Base-by-base conservation (phyloP, 2,329 filamentous ascomycete genomes). In the Cadophora sp. region DNA sequence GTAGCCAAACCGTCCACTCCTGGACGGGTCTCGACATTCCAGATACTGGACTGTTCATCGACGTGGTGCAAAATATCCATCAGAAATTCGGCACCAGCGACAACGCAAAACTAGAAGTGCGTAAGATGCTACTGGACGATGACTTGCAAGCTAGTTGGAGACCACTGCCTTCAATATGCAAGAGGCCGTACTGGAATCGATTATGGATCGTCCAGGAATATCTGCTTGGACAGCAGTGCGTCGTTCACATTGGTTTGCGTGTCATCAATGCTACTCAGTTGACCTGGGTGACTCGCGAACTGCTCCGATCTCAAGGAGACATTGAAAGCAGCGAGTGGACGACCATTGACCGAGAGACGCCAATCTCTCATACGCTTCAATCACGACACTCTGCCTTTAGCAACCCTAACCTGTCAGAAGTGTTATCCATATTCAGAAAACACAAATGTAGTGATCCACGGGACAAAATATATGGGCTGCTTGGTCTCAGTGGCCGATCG, bases 1-100 rank as follows among this genome's bases (percentile, higher is more conserved):
- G 24, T 19, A 27, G 27, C 22, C 56, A 59, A 34, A 16, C 31
- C 27, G 56, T 59, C 16, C 56, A 59, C 14, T 26, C 56, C 5
- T 59, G 56, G 56, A 59, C 56, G 24, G 56, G 56, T 16, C 56
- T 59, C 16, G 34, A 59, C 22, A 8, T 59, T 19, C 56, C 56
- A 27, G 22, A 59, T 7, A 40, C 12, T 19, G 56, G 24, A 26
- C 31, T 26, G 3, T 43, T 43, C 22, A 19, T 43, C 34, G 12
- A 59, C 2, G 26, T 59, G 56, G 34, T 37, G 3, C 31, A 16
- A 11, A 3, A 6, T 1, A 43, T 37, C 56, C 19, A 9, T 14
- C 19, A 48, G 8, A 22, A 22, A 1, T 48, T 48, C 19, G n/a
- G 43, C 19, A 22, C 6, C 6, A 22, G 19, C 11, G 43, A 48